phyloP scores from a whole-genome alignment of 2,329 filamentous ascomycete species.

The Alternaria infectoria region DNA sequence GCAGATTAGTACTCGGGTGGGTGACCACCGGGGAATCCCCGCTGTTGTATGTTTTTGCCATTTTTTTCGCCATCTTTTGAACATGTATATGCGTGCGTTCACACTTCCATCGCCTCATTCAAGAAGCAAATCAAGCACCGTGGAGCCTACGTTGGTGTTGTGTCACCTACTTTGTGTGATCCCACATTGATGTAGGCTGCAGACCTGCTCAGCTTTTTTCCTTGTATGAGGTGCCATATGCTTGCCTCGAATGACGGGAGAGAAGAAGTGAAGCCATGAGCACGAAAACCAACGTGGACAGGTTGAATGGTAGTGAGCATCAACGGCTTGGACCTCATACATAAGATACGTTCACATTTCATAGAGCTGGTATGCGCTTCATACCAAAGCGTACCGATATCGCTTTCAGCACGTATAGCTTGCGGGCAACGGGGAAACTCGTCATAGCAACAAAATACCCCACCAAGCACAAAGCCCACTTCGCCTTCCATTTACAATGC shows the following conservation, averaged over 20 bases:
- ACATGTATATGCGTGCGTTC: background rate
- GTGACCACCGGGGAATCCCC: conserved; percentile 3
- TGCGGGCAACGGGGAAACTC: background rate
- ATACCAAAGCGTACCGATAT: background rate
- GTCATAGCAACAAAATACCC: background rate
- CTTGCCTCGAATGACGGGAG: background rate
- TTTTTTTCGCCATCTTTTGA: background rate
- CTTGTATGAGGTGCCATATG: background rate
- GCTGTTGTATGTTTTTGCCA: conserved; percentile 11
- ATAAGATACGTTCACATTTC: background rate
- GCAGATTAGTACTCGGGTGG: conserved; percentile 2
- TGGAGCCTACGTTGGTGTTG: background rate
- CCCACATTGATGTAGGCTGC: background rate
- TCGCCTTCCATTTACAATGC: background rate
- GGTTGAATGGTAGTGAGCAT: too few relatives aligned
- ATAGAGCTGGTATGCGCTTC: background rate
- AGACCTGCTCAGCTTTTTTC: background rate
- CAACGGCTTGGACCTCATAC: background rate
- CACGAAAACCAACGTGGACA: background rate
- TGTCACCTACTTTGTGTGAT: background rate
- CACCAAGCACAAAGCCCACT: background rate
- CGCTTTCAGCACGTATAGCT: background rate
- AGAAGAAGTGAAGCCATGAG: background rate
- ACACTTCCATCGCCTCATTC: background rate
- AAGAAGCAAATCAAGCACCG: background rate